Conservation (phyloP, 2,329 filamentous ascomycete species). For the Gliomastix tumulicola region DNA sequence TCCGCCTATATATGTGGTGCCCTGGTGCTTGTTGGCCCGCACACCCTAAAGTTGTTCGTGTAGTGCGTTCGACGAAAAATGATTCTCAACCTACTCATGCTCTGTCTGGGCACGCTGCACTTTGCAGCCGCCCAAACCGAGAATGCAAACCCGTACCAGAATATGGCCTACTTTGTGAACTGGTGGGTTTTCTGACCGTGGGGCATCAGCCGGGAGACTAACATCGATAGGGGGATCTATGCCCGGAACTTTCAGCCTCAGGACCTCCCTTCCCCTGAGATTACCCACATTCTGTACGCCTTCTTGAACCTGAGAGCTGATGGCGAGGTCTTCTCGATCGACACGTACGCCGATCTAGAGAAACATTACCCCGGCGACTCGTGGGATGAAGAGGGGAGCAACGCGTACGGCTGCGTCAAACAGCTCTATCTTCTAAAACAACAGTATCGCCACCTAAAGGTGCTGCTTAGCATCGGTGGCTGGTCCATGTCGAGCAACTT, state of each 20-base stretch:
- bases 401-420: constrained; percentile 72
- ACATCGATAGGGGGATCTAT: constrained; percentile 43
- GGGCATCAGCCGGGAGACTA: background rate
- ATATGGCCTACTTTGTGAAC: background rate
- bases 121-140: background rate
- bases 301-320: constrained; percentile 9
- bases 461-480: constrained; percentile 77
- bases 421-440: constrained; percentile 73
- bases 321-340: constrained; percentile 38
- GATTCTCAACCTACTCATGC: background rate
- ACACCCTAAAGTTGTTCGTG: no score
- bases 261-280: constrained; percentile 56
- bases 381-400: constrained; percentile 49
- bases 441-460: constrained; percentile 67
- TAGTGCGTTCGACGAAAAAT: no score
- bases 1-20: no score
- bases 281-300: constrained; percentile 66
- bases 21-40: no score
- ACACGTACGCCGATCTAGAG: constrained; percentile 41
- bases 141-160: background rate
- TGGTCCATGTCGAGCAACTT: constrained; percentile 48
- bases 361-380: constrained; percentile 63
- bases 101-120: background rate
- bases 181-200: background rate
- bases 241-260: constrained; percentile 62